Evolutionary conservation across 108 stramenopile species (phyloP), one percentile per base, ranked within the genome.

Genomic region (Cyclostephanos invisitatus): DNA sequence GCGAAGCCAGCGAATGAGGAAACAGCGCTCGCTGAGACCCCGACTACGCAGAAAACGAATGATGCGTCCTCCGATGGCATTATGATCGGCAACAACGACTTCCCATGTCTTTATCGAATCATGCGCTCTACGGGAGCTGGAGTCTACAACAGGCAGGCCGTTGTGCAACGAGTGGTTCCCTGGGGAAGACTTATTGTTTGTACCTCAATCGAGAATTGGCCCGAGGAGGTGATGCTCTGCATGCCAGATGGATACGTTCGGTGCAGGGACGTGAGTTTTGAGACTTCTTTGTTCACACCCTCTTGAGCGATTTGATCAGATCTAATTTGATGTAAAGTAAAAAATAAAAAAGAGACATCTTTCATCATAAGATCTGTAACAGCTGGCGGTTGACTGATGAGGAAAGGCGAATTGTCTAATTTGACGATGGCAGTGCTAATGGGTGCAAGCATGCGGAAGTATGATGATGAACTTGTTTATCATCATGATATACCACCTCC

Each of bases 61-160:
- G 32, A 58, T 28, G 25, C 7, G 11, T 59, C 32, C 22, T 49
- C 37, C 27, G 47, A 28, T 50, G 60, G 24, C 15, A 25, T 36
- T 1, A 27, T 29, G 29, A 0, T 27, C 29, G 29, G 2, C 44
- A 27, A 15, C 44, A 44, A 4, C 44, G 46, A 4, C 57, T 67
- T 70, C 17, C 77, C 77, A 48, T 78, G 77, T 35, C 69, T 78
- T 18, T 78, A 78, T 60, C 77, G 77, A 47, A 50, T 78, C 28
- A 66, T 37, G 5, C 24, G 38, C 49, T 57, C 69, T 18, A 17
- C 67, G 12, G 77, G 77, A 18, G 77, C 77, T 29, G 42, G 21
- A 7, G 77, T 78, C 59, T 71, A 59, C 27, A 49, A 40, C 64
- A 22, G 29, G 14, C 44, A 18, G 17, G 36, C 15, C 36, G 29